These are phyloP conservation scores for Hemisphaericaspora lyxosophila DNA, from an alignment of 1,139 yeast species.

Conservation along the genomic window DNA sequence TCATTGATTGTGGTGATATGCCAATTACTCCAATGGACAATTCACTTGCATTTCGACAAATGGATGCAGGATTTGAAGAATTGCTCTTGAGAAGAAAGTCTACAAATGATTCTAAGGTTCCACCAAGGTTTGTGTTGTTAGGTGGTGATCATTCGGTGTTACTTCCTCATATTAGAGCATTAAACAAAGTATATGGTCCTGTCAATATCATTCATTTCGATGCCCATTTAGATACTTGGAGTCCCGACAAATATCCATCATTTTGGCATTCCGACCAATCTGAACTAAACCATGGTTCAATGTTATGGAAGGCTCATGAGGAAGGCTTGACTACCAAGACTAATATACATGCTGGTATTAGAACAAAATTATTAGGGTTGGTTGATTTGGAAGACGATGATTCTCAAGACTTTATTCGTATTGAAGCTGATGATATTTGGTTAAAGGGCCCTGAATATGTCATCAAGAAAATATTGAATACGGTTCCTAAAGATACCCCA, in stretches of 20 bases:
- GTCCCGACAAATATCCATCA: slow-evolving; percentile 64
- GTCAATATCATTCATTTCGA: slow-evolving; percentile 73
- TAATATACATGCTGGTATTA: slow-evolving; percentile 70
- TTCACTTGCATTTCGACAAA: slow-evolving; percentile 63
- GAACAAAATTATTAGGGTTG: slow-evolving; percentile 65
- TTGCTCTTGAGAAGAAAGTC: slow-evolving; percentile 38
- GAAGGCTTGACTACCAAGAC: slow-evolving; percentile 60
- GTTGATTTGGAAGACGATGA: slow-evolving; percentile 68
- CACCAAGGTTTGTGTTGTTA: slow-evolving; percentile 66
- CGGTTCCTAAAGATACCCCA: slow-evolving; percentile 57
- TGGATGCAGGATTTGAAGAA: slow-evolving; percentile 67
- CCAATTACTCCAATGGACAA: slow-evolving; percentile 82
- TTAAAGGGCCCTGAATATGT: slow-evolving; percentile 57
- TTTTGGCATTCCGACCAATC: slow-evolving; percentile 68
- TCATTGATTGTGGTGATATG: slow-evolving; percentile 79
- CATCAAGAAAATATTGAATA: slow-evolving; percentile 46
- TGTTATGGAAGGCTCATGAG: slow-evolving; percentile 74
- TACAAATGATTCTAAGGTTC: slow-evolving; percentile 20
- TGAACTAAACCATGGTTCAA: slow-evolving; percentile 74
- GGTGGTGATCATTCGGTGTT: slow-evolving; percentile 82
- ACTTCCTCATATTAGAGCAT: slow-evolving; percentile 67
- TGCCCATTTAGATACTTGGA: slow-evolving; percentile 81
- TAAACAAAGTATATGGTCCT: slow-evolving; percentile 59
- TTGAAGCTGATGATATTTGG: slow-evolving; percentile 72
- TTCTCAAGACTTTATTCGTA: slow-evolving; percentile 59